Conservation (phyloP, 129 eudicot species). For the Chrysanthemum seticuspe region DNA sequence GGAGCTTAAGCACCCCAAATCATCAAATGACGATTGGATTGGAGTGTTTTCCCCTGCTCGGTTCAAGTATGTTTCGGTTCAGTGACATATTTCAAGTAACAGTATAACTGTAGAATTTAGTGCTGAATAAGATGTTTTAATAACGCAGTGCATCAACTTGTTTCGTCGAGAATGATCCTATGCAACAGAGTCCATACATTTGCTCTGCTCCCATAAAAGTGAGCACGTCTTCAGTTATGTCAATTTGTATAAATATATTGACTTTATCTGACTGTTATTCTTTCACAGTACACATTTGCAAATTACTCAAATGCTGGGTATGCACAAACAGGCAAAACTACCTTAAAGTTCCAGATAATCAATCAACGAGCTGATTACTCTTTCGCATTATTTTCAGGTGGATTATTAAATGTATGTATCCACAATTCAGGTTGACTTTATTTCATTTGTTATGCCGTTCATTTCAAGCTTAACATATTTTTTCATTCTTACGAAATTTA, state of each 20-base stretch:
- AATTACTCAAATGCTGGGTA: slow-evolving; percentile 52
- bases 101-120: not conserved
- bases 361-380: slow-evolving; percentile 83
- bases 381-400: slow-evolving; percentile 74
- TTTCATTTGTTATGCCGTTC: not conserved
- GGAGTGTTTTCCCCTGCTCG: slow-evolving; percentile 95
- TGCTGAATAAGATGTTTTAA: not conserved
- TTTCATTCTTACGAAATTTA: not conserved
- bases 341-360: slow-evolving; percentile 55
- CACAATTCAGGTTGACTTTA: not conserved
- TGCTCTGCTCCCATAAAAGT: slow-evolving; percentile 89
- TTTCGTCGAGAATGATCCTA: slow-evolving; percentile 30
- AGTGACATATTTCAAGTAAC: not conserved
- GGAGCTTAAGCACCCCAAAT: slow-evolving; percentile 47
- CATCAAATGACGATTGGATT: slow-evolving; percentile 85
- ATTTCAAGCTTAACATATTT: not conserved
- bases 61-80: slow-evolving; percentile 51
- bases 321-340: slow-evolving; percentile 56
- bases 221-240: slow-evolving; percentile 2
- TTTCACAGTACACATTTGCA: slow-evolving; percentile 68
- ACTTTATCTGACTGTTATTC: slow-evolving; percentile 3
- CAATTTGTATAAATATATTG: slow-evolving; percentile 3
- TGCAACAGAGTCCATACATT: slow-evolving; percentile 56
- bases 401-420: slow-evolving; percentile 60
- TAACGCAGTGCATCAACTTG: slow-evolving; percentile 64